Base-by-base conservation (phyloP, 2,329 filamentous ascomycete species). In the Sporothrix globosa region DNA sequence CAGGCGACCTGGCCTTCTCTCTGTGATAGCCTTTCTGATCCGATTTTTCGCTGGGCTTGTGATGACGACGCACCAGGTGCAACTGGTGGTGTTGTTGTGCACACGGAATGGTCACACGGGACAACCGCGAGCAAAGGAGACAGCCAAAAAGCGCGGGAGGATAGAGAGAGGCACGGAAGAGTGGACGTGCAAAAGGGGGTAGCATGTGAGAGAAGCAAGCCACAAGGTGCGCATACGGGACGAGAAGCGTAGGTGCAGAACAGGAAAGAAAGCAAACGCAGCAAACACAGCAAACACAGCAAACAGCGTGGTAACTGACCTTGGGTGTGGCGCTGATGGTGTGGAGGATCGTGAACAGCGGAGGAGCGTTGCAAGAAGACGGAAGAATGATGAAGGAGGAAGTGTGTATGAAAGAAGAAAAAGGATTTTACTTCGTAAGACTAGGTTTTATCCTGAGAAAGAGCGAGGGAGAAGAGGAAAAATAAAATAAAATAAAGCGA, bases 21-120 rank as follows among this genome's bases (percentile, higher is more conserved):
- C 27, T 11, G 7, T 52, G 54, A 17, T 19, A 30, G 39, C 7
- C 41, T 21, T 68, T 65, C 56, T 65, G 14, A 41, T 39, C n/a
- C 66, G 21, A 63, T 61, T 17, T 60, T 24, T 24, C 39, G 21
- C 27, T 67, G 61, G 69, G 24, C 70, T 72, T 54, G 70, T 70
- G 70, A 72, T 53, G 67, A 60, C 58, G 30, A 69, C 41, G 48
- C 56, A 71, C 34, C 58, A 30, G 27, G 46, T 17, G 14, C 41
- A 14, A n/a, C 44, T 48, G 61, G 44, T 41, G 41, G 44, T 63
- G 44, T 61, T 53, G 67, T 52, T 63, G 56, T 52, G 44, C 56
- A 53, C 56, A 30, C 56, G 56, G 54, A 54, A 69, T 44, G 56
- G 68, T 69, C 68, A 69, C 68, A 46, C 46, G 68, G 56, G 67